phyloP scores from a whole-genome alignment of 805 yeast species.

The Suhomyces emberorum region DNA sequence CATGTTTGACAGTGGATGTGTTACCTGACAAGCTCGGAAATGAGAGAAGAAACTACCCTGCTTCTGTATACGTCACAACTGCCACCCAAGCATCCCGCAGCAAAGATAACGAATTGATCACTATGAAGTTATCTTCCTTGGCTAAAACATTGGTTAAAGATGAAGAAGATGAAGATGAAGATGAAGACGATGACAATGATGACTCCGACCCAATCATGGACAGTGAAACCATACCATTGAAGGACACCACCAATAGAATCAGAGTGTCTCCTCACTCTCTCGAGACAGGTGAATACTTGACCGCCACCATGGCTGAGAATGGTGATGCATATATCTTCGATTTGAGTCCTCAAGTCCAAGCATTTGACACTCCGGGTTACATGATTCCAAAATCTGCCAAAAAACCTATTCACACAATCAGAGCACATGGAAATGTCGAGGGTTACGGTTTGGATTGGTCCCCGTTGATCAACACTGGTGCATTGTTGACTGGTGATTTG shows the following conservation, averaged over 20 bases:
- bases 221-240: conserved; percentile 72
- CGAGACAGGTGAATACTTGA: conserved; percentile 71
- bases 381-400: conserved; percentile 72
- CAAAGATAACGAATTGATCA: conserved; percentile 84
- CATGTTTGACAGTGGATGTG: conserved; percentile 87
- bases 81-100: conserved; percentile 90
- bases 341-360: conserved; percentile 70
- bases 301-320: conserved; percentile 85
- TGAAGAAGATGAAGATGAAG: conserved; percentile 72
- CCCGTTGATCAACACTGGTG: conserved; percentile 74
- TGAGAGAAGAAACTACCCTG: conserved; percentile 89
- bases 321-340: conserved; percentile 90
- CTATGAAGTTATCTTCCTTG: conserved; percentile 78
- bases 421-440: conserved; percentile 89
- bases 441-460: conserved; percentile 98
- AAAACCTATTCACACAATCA: conserved; percentile 78
- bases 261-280: conserved; percentile 77
- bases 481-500: conserved; percentile 84
- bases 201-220: conserved; percentile 85
- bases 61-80: conserved; percentile 77
- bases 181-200: conserved; percentile 63
- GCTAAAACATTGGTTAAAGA: conserved; percentile 85
- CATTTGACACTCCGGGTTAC: conserved; percentile 86
- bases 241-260: conserved; percentile 83
- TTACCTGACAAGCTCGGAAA: conserved; percentile 83